These are phyloP conservation scores for Cicer chorassanicum DNA, from an alignment of 306 rosid genomes.

Conservation along the genomic window DNA sequence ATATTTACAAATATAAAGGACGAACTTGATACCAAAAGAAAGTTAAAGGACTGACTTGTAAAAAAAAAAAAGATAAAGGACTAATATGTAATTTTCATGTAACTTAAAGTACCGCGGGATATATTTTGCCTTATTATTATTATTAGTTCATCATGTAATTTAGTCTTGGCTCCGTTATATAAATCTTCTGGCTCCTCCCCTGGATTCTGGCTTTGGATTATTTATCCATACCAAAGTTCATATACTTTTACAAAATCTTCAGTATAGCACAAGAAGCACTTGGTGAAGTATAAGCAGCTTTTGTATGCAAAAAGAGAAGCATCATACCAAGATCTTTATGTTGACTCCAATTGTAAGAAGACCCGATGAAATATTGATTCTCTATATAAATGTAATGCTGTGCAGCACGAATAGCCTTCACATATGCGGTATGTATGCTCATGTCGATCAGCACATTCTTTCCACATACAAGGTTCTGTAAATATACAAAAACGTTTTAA, in stretches of 20 bases:
- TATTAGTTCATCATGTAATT: too few species aligned
- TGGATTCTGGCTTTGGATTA: not conserved
- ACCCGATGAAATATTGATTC: slow-evolving; percentile 91
- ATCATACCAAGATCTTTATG: slow-evolving; percentile 78
- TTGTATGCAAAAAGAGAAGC: not conserved
- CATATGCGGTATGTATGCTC: slow-evolving; percentile 93
- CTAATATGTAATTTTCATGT: too few species aligned
- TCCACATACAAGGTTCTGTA: slow-evolving; percentile 88
- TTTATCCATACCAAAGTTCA: slow-evolving; percentile 1
- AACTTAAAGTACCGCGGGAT: too few species aligned
- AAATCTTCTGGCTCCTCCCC: too few species aligned
- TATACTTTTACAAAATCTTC: not conserved
- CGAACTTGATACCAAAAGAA: too few species aligned
- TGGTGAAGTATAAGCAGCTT: not conserved
- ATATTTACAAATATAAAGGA: too few species aligned
- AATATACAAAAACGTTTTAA: slow-evolving; percentile 40
- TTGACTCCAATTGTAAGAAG: slow-evolving; percentile 86
- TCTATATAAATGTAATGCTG: slow-evolving; percentile 87
- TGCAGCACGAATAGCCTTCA: slow-evolving; percentile 84
- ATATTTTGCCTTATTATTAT: too few species aligned
- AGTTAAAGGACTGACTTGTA: too few species aligned
- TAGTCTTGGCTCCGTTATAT: too few species aligned
- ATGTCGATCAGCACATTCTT: slow-evolving; percentile 88
- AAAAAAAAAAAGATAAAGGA: too few species aligned
- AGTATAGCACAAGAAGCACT: not conserved